Evolutionary conservation across 129 eudicot genomes (phyloP), one percentile per base, ranked within the genome.

Genomic region (Saussurea involucrata): DNA sequence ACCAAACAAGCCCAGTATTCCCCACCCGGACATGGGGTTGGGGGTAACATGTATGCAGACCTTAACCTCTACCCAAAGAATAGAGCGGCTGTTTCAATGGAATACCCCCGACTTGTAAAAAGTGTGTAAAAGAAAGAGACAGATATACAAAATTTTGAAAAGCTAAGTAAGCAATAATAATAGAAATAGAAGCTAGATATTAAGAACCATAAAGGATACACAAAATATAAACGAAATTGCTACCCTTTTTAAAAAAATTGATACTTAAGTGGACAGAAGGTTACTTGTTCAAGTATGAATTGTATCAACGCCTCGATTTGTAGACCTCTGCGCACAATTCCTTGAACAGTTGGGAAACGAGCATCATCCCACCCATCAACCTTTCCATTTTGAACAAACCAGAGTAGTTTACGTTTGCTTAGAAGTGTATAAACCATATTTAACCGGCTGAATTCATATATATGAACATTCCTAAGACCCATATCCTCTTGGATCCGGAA

Each of bases 321-420:
- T 81, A 93, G 72, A 65, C 98, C 98, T 76, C 98, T 83, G 17
- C 96, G 95, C 64, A 93, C 98, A 40, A 93, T 93, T 44, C 98
- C 98, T 87, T 90, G 96, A 36, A 93, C 98, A 68, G 98, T 93
- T 57, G 98, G 98, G 76, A 93, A 93, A 12, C 98, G 88, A 42
- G 98, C 89, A 88, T 93, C 98, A 84, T 93, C 90, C 98, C 98
- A 93, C 27, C 98, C 93, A 10, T 93, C 98, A 73, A 93, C 96
- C 76, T 86, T 86, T 13, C 90, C 94, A 68, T 93, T 88, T 32
- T 88, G 90, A 63, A 93, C 98, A 84, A 93, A 93, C 98, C 98
- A 93, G 12, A 93, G 88, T 63, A 93, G 87, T 81, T 93, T 90
- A 6, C 96, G 88, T 78, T 93, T 93, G 78, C 98, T 93, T 24